A percentile compares a stretch with the other conserved stretches of the same genome.
phyloP scores from a whole-genome alignment of 2,329 filamentous ascomycete species.

The Penicillium fuscoglaucum region DNA sequence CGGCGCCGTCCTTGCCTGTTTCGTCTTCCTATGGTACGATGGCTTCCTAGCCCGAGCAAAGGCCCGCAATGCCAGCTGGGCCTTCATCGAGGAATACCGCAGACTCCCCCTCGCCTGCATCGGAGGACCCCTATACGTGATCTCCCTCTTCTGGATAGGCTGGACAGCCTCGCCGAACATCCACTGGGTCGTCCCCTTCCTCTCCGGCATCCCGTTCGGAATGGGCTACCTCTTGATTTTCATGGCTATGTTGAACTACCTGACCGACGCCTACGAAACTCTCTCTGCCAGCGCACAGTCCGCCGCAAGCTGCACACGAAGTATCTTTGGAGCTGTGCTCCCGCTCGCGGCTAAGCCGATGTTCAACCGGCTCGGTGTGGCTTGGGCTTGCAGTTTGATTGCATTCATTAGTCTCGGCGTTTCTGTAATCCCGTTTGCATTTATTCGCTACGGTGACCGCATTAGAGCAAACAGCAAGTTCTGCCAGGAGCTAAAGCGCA shows the following conservation, averaged over 20 bases:
- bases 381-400: conserved; percentile 47
- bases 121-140: conserved; percentile 61
- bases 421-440: conserved; percentile 44
- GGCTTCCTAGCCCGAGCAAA: conserved; percentile 57
- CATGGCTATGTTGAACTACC: conserved; percentile 65
- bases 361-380: conserved; percentile 44
- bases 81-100: conserved; percentile 51
- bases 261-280: conserved; percentile 67
- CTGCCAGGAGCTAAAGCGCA: conserved; percentile 41
- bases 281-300: conserved; percentile 61
- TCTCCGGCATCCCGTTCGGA: conserved; percentile 65
- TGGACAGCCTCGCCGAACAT: conserved; percentile 35
- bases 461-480: conserved; percentile 46
- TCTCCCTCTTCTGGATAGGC: conserved; percentile 55
- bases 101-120: conserved; percentile 71
- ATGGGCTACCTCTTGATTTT: conserved; percentile 62
- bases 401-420: conserved; percentile 43
- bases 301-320: conserved; percentile 54
- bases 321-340: conserved; percentile 56
- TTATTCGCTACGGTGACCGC: conserved; percentile 43
- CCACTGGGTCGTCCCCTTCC: conserved; percentile 52
- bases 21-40: conserved; percentile 68
- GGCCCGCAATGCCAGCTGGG: conserved; percentile 29
- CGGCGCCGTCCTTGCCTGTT: conserved; percentile 61
- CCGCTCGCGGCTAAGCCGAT: conserved; percentile 54